Evolutionary conservation across 2,329 filamentous ascomycete species (phyloP), one percentile per base, ranked within the genome.

Genomic region (Fusarium chuoi): DNA sequence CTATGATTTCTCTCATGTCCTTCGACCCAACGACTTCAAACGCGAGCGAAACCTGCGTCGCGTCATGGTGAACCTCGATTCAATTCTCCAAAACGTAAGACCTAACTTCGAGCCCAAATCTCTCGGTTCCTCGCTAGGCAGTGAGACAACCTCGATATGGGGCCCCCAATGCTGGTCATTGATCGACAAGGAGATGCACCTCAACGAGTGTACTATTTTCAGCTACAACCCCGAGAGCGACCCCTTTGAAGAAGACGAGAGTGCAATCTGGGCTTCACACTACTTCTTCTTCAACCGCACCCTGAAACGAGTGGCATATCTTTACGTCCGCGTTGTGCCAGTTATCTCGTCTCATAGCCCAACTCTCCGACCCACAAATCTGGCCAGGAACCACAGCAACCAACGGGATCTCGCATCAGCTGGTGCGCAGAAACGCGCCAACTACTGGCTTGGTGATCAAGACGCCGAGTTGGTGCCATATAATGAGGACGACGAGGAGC

Each of bases 211-310:
- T 84, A 92, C 92, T 63, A 91, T 96, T 71, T 98, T 98, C 82
- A 93, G 92, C 63, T 99, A 97, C 84, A 90, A 93, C 58, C 96
- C 96, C 0, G 92, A 94, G 45, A 94, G 95, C 70, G 95, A 98
- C 79, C 94, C 95, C 0, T 98, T 97, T 78, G 93, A 95, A 77
- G 95, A 95, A 72, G 95, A 97, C 70, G 95, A 98, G 79, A 94
- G 94, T 70, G 93, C 95, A 15, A 95, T 99, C 71, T 99, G 96
- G 96, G 95, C 94, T 56, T 88, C 95, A 71, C 95, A 98, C 82
- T 98, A 97, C 83, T 98, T 99, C 86, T 97, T 98, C 83, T 98
- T 98, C 88, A 98, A 97, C 86, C 96, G 96, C 79, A 87, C 91
- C 33, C 89, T 92, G 79, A 98, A 98, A 85, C 91, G 96, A 46